These are phyloP conservation scores for Saposhnikovia divaricata DNA, from an alignment of 129 eudicot genomes.

Conservation along the genomic window DNA sequence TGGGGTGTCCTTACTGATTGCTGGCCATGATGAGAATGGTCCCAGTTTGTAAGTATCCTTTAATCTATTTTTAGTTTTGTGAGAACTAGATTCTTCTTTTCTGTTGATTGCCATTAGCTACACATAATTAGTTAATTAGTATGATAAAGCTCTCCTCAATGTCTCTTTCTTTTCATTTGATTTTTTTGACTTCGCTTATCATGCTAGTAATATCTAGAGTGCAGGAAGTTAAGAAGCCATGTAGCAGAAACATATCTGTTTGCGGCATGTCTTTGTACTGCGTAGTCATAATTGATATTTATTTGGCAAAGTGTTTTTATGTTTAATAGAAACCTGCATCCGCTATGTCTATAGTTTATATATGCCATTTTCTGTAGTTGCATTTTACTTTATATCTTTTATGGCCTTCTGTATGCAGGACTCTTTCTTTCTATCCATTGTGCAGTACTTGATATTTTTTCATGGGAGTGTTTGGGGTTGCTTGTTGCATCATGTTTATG, in stretches of 20 bases:
- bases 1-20: conserved; percentile 98
- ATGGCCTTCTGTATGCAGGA: neutral
- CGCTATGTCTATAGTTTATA: neutral
- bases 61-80: neutral
- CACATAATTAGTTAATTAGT: neutral
- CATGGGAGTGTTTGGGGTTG: neutral
- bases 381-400: neutral
- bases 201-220: neutral
- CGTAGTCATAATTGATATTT: neutral
- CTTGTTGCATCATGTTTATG: neutral
- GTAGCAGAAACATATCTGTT: neutral
- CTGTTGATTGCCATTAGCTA: neutral
- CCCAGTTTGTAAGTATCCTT: conserved; percentile 65
- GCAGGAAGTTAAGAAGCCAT: neutral
- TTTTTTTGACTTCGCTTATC: neutral
- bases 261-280: neutral
- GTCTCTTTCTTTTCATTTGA: neutral
- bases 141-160: neutral
- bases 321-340: neutral
- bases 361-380: neutral
- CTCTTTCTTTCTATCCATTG: neutral
- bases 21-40: conserved; percentile 98
- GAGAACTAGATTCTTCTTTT: neutral
- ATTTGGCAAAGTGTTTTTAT: no score
- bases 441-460: neutral